phyloP scores from a whole-genome alignment of 179 eudicot genomes.

The Patellifolia procumbens region DNA sequence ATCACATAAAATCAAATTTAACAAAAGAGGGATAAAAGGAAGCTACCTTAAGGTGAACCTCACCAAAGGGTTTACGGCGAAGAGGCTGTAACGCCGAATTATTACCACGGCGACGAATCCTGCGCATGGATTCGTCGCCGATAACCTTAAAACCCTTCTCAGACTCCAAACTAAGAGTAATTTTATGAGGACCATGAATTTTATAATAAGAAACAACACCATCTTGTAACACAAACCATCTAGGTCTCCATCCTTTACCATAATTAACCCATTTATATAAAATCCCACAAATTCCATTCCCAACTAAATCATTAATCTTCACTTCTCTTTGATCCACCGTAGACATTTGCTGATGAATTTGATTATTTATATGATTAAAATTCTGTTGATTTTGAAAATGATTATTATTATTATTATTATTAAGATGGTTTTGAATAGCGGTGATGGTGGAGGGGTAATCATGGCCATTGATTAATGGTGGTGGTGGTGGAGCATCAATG shows the following conservation, averaged over 20 bases:
- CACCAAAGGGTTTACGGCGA: slow-evolving; percentile 70
- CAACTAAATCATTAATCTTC: slow-evolving; percentile 63
- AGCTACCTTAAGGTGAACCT: slow-evolving; percentile 86
- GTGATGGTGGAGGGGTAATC: background rate
- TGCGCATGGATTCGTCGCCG: slow-evolving; percentile 69
- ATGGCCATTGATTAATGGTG: slow-evolving; percentile 30
- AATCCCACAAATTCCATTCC: slow-evolving; percentile 70
- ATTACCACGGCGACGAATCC: slow-evolving; percentile 38
- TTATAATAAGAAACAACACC: slow-evolving; percentile 86
- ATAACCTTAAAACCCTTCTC: slow-evolving; percentile 68
- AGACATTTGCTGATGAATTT: slow-evolving; percentile 21
- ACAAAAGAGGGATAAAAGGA: background rate
- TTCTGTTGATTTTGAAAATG: too few species aligned
- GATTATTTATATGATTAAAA: too few species aligned
- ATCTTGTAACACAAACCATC: slow-evolving; percentile 86
- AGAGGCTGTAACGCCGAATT: slow-evolving; percentile 20
- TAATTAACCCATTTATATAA: slow-evolving; percentile 90
- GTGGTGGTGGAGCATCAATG: slow-evolving; percentile 8
- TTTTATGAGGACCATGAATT: slow-evolving; percentile 81
- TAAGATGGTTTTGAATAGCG: background rate
- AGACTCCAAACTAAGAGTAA: slow-evolving; percentile 45
- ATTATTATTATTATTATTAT: background rate
- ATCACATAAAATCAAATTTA: background rate
- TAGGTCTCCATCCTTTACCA: slow-evolving; percentile 85
- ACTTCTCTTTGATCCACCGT: slow-evolving; percentile 49